Base-by-base conservation (phyloP, 192 early-diverging fungal species). In the Irineochytrium annulatum region DNA sequence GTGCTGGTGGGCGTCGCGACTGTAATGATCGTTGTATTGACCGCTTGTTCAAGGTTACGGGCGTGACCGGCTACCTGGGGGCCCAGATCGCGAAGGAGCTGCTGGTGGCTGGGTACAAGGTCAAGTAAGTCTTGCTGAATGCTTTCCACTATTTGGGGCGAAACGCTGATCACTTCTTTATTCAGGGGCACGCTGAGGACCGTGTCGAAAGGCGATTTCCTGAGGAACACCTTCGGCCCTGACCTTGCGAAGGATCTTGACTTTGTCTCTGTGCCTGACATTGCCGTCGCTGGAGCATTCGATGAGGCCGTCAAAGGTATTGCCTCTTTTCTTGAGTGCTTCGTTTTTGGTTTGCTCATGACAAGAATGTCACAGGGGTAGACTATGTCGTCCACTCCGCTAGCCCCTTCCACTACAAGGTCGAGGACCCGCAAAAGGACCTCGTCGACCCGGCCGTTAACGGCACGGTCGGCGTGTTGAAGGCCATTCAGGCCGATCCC, bases 301-400 rank as follows among this genome's bases (percentile, higher is more conserved):
- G 77, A 78, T 44, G 43, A 69, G 19, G 69, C 66, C 34, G 73
- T 79, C 53, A 77, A 75, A 73, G 65, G 60, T 69, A 1, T 14
- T 0, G 13, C 45, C 37, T 2, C 57, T 14, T 44, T 1, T 65
- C 16, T 59, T 16, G n/a, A 0, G 8, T 13, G 8, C 19, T 8
- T 46, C 52, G 19, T 20, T 14, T 43, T 48, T 55, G 8, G 41
- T 66, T 16, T 48, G 26, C 13, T 20, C 61, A 13, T 65, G 17
- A 58, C n/a, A n/a, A 13, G 14, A 60, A n/a, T n/a, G n/a, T n/a
- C 30, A 43, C 17, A 24, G 69, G 69, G 27, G 59, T 71, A 17
- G 71, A 69, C 31, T 68, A 45, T 27, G 63, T 80, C 31, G 30
- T 63, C 4, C 78, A 80, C 56, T 57, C 71, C 11, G 78, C 77